A percentile compares a stretch with the other conserved stretches of the same genome.
These are phyloP conservation scores for Ganoderma leucocontextum DNA, from an alignment of 1,284 basidiomycete genomes.

Conservation along the genomic window DNA sequence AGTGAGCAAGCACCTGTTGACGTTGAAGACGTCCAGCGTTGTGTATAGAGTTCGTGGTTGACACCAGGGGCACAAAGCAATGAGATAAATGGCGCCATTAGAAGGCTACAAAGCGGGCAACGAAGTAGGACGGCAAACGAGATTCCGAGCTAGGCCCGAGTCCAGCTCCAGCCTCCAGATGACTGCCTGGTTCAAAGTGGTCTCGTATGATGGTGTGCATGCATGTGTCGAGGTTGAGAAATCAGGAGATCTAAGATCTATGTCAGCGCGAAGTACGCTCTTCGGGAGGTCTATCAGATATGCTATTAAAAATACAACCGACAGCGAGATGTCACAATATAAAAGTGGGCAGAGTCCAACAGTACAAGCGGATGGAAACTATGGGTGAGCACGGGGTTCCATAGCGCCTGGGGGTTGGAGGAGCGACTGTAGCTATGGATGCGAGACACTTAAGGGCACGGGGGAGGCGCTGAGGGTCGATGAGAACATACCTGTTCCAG, in stretches of 20 bases:
- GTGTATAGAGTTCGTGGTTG: too few relatives aligned
- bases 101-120: not conserved
- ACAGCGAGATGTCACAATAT: conserved; percentile 15
- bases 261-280: not conserved
- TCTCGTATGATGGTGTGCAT: too few relatives aligned
- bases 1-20: too few relatives aligned
- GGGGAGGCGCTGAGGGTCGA: not conserved
- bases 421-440: conserved; percentile 24
- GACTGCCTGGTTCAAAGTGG: too few relatives aligned
- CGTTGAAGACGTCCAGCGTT: too few relatives aligned
- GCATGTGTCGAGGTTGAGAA: not conserved
- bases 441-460: not conserved
- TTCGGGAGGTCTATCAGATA: not conserved
- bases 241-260: too few relatives aligned
- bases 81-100: too few relatives aligned
- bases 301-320: conserved; percentile 18
- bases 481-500: conserved; percentile 27
- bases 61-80: too few relatives aligned
- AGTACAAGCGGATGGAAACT: not conserved
- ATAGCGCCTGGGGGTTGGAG: conserved; percentile 27
- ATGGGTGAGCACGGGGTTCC: conserved; percentile 20
- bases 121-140: not conserved
- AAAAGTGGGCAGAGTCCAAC: not conserved
- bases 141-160: not conserved
- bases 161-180: too few relatives aligned